Base-by-base conservation (phyloP, 2,329 filamentous ascomycete species). In the Scolecobasidium constrictum region DNA sequence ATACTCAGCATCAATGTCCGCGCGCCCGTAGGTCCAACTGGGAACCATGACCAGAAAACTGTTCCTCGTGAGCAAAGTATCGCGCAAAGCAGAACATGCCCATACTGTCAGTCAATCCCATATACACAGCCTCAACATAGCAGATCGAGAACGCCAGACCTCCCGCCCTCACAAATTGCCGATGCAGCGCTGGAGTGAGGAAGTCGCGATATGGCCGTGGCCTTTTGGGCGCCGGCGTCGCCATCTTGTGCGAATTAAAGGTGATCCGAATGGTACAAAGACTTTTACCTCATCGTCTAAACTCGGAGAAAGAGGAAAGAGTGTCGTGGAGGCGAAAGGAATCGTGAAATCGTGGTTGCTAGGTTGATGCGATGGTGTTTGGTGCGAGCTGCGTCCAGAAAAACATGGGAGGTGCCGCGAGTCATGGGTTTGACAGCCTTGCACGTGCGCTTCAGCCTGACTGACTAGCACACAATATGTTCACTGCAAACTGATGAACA, bases 1-100 rank as follows among this genome's bases (percentile, higher is more conserved):
- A 83, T 66, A 64, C 88, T 90, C 49, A 95, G 74, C 48, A 86
- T 71, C 13, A 81, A 57, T 4, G 86, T 75, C 52, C 87, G 82
- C 43, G 93, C 61, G 46, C 85, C 86, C 35, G 82, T 77, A 43
- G 72, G 71, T 40, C 86, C 84, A 31, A 94, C 54, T 18, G 87
- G 87, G 51, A 94, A 86, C 83, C 85, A 90, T 53, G 79, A 70
- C 87, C 86, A 94, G 47, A 94, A 66, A 40, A 78, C 85, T 90
- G 34, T n/a, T n/a, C n/a, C n/a, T n/a, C n/a, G n/a, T n/a, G n/a
- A n/a, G n/a, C n/a, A n/a, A n/a, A n/a, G n/a, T n/a, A n/a, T n/a
- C n/a, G n/a, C n/a, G n/a, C n/a, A n/a, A n/a, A n/a, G n/a, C n/a
- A n/a, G n/a, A n/a, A n/a, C n/a, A n/a, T n/a, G n/a, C n/a, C n/a